These are phyloP conservation scores for Chiua sp. DNA, from an alignment of 1,284 basidiomycete species.

Conservation along the genomic window DNA sequence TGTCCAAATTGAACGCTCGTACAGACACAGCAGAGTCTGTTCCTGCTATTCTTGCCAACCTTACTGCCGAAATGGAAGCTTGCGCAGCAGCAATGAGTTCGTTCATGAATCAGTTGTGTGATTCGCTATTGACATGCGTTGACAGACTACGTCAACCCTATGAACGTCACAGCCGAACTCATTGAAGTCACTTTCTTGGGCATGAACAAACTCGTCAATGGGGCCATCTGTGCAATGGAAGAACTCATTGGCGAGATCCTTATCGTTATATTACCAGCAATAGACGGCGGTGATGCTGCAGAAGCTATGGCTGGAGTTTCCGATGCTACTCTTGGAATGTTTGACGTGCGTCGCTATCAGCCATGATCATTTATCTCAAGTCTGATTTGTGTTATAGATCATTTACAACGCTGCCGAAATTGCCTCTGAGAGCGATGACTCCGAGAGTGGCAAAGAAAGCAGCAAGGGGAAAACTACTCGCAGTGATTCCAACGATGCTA, in stretches of 20 bases:
- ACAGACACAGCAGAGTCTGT: slow-evolving; percentile 11
- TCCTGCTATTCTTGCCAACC: slow-evolving; percentile 24
- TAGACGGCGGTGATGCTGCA: slow-evolving; percentile 24
- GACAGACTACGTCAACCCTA: slow-evolving; percentile 36
- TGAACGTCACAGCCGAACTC: slow-evolving; percentile 37
- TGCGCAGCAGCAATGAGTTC: slow-evolving; percentile 37
- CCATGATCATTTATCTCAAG: too few species aligned
- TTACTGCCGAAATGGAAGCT: slow-evolving; percentile 35
- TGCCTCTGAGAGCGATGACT: background rate
- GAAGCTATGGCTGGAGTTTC: slow-evolving; percentile 39
- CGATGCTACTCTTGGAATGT: slow-evolving; percentile 34
- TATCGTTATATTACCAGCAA: slow-evolving; percentile 37
- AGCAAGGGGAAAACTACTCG: background rate
- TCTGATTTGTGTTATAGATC: slow-evolving; percentile 19
- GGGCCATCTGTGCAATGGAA: slow-evolving; percentile 38
- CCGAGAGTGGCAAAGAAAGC: background rate
- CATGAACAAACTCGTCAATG: slow-evolving; percentile 38
- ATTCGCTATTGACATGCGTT: slow-evolving; percentile 3
- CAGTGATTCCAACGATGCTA: background rate
- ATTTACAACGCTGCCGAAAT: slow-evolving; percentile 40
- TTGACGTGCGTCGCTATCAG: slow-evolving; percentile 17
- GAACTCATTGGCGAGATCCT: slow-evolving; percentile 39
- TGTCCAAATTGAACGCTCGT: slow-evolving; percentile 8
- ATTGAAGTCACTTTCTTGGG: slow-evolving; percentile 34
- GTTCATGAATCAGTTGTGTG: slow-evolving; percentile 9